These are phyloP conservation scores for Venturia carpophila DNA, from an alignment of 2,329 filamentous ascomycete species.

Conservation along the genomic window DNA sequence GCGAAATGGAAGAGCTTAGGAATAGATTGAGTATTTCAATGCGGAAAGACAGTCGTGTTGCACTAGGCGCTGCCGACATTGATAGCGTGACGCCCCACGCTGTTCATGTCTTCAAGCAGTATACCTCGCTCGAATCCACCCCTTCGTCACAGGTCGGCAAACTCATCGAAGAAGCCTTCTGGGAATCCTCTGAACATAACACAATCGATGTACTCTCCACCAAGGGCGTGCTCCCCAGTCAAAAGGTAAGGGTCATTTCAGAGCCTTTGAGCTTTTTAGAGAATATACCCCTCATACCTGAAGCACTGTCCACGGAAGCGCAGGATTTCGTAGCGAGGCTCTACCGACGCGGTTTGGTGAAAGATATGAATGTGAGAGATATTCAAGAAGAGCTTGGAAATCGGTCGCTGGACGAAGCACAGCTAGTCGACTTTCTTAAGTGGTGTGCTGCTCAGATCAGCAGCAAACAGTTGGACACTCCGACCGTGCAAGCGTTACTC, in stretches of 20 bases:
- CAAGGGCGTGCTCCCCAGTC: constrained; percentile 75
- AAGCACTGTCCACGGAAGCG: constrained; percentile 54
- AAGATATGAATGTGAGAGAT: constrained; percentile 77
- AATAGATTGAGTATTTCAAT: constrained; percentile 44
- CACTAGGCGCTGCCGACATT: constrained; percentile 57
- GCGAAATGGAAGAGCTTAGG: constrained; percentile 75
- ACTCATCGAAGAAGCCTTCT: constrained; percentile 90
- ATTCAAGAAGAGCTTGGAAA: constrained; percentile 75
- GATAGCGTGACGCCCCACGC: constrained; percentile 66
- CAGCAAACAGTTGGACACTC: constrained; percentile 62
- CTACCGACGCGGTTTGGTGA: constrained; percentile 77
- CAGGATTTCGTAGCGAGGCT: constrained; percentile 75
- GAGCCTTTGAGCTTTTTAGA: constrained; percentile 72
- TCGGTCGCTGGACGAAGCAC: constrained; percentile 69
- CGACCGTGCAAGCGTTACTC: constrained; percentile 62
- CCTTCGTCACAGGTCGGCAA: constrained; percentile 76
- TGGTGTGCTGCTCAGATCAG: constrained; percentile 72
- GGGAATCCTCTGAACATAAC: constrained; percentile 77
- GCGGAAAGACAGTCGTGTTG: constrained; percentile 26
- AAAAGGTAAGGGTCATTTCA: constrained; percentile 68
- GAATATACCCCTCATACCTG: constrained; percentile 55
- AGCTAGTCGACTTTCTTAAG: constrained; percentile 73
- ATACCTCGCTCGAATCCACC: constrained; percentile 82
- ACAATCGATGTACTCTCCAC: constrained; percentile 85
- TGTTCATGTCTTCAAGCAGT: constrained; percentile 76